A percentile compares a stretch with the other conserved stretches of the same genome.
These are phyloP conservation scores for Aureobasidium vineae DNA, from an alignment of 2,329 filamentous ascomycete species.

Conservation along the genomic window DNA sequence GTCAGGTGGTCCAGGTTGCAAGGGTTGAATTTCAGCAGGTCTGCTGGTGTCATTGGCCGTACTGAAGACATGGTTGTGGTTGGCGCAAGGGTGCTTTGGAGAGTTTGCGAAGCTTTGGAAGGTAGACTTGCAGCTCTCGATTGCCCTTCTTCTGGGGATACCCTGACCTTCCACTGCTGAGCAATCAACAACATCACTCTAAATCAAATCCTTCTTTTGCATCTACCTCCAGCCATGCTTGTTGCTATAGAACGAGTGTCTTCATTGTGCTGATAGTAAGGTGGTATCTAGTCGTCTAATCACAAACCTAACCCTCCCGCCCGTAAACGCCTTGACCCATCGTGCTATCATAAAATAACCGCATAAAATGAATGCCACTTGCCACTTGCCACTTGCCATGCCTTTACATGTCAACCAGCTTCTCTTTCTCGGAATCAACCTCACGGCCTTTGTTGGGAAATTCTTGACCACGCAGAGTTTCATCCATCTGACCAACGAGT, in stretches of 20 bases:
- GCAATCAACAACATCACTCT: not conserved
- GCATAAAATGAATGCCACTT: not conserved
- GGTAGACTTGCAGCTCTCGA: not conserved
- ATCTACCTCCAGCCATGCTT: no score
- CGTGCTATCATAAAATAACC: not conserved
- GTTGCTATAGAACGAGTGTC: not conserved
- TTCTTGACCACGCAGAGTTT: constrained; percentile 18
- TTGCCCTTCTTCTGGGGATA: not conserved
- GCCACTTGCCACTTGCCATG: not conserved
- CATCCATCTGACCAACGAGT: constrained; percentile 28
- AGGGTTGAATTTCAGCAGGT: constrained; percentile 85
- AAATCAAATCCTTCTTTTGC: not conserved
- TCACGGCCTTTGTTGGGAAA: not conserved
- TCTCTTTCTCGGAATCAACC: not conserved
- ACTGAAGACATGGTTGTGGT: constrained; percentile 70
- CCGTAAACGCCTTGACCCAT: constrained; percentile 1
- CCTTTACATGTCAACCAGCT: constrained; percentile 12
- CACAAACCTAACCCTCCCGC: not conserved
- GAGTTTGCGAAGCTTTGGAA: not conserved
- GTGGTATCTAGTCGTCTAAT: constrained; percentile 24
- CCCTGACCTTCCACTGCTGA: not conserved
- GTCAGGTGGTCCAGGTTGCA: constrained; percentile 96
- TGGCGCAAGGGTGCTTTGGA: not conserved
- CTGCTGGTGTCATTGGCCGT: constrained; percentile 76
- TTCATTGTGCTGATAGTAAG: not conserved